phyloP scores from a whole-genome alignment of 2,329 filamentous ascomycete species.

The Penicillium decumbens region DNA sequence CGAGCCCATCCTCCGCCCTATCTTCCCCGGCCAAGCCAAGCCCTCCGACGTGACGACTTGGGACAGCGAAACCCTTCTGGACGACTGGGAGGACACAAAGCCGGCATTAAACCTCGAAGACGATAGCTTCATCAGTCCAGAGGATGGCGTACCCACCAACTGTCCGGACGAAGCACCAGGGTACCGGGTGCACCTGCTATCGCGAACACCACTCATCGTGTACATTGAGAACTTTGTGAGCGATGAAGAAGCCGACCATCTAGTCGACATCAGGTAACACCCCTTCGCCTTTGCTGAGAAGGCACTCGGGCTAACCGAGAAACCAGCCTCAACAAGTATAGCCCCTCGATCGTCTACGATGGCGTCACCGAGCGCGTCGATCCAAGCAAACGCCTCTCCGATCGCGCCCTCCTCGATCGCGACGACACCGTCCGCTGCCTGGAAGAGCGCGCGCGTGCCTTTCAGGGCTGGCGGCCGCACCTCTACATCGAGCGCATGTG shows the following conservation, averaged over 20 bases:
- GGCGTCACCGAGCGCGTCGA: constrained; percentile 47
- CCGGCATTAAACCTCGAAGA: constrained; percentile 26
- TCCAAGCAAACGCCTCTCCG: constrained; percentile 49
- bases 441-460: constrained; percentile 53
- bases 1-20: constrained; percentile 29
- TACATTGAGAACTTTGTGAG: constrained; percentile 56
- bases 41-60: constrained; percentile 6
- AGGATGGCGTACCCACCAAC: constrained; percentile 27
- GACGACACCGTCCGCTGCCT: constrained; percentile 53
- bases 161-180: constrained; percentile 25
- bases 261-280: constrained; percentile 51
- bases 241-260: constrained; percentile 46
- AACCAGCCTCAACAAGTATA: constrained; percentile 45
- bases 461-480: constrained; percentile 57
- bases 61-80: constrained; percentile 3
- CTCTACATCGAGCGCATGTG: constrained; percentile 59
- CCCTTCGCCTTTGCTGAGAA: background rate
- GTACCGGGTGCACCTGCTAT: constrained; percentile 48
- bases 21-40: constrained; percentile 15
- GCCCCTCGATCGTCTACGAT: constrained; percentile 53
- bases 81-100: constrained; percentile 11
- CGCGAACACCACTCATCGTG: constrained; percentile 52
- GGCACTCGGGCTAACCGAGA: background rate
- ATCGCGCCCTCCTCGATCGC: constrained; percentile 47
- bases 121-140: constrained; percentile 33